phyloP scores from a whole-genome alignment of 2,329 filamentous ascomycete species.

The Rosellinia necatrix region DNA sequence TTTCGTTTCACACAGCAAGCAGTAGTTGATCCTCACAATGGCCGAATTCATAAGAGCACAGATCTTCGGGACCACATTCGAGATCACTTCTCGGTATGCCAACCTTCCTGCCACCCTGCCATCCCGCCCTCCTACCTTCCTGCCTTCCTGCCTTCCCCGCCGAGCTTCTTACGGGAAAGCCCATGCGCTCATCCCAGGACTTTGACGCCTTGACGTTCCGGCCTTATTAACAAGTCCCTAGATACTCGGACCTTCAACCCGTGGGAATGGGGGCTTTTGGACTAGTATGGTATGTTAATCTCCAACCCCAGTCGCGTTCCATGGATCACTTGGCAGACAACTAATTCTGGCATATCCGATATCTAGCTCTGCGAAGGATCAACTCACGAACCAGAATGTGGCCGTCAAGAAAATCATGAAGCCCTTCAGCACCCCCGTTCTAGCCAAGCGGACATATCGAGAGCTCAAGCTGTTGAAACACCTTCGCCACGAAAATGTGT shows the following conservation, averaged over 20 bases:
- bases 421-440: slow-evolving; percentile 97
- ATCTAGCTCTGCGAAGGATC: slow-evolving; percentile 88
- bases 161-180: not conserved
- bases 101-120: no score
- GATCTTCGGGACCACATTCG: slow-evolving; percentile 99
- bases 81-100: slow-evolving; percentile 93
- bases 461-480: slow-evolving; percentile 98
- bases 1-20: not conserved
- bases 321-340: not conserved
- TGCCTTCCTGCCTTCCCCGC: not conserved
- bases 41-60: slow-evolving; percentile 99
- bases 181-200: no score
- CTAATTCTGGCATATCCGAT: not conserved
- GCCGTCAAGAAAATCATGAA: slow-evolving; percentile 99
- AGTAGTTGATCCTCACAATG: slow-evolving; percentile 64
- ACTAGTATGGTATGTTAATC: slow-evolving; percentile 80
- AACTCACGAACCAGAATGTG: slow-evolving; percentile 95
- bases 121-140: no score
- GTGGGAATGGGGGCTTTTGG: slow-evolving; percentile 99
- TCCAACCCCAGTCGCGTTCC: slow-evolving; percentile 10
- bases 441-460: slow-evolving; percentile 96
- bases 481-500: slow-evolving; percentile 92
- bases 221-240: slow-evolving; percentile 45
- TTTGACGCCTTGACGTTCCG: slow-evolving; percentile 17
- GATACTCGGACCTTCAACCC: slow-evolving; percentile 96